Evolutionary conservation across 495 filamentous ascomycete species (phyloP), one percentile per base, ranked within the genome.

Genomic region (Clohesyomyces aquaticus): DNA sequence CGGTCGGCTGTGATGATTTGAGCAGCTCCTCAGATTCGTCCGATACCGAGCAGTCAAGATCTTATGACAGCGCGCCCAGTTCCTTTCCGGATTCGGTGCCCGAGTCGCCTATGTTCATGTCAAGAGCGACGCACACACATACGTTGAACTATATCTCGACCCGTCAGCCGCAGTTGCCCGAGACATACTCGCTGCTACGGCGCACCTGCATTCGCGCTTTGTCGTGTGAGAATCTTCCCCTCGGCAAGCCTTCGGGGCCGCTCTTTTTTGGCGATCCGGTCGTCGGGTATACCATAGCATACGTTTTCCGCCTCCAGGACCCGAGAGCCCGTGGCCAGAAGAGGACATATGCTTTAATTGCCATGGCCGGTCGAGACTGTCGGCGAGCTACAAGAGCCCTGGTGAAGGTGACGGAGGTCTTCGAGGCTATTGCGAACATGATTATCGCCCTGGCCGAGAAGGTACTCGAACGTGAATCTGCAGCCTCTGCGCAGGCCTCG

Each of bases 281-380:
- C 0, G 85, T 88, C 2, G 93, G 93, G 46, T 95, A 93, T 76
- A 96, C 93, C 2, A 93, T 93, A 11, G 93, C 93, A 59, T 96
- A 90, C 74, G 88, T 95, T 69, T 96, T 97, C 73, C 90, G 91
- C 22, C 87, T 96, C 10, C 86, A 88, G 18, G 93, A 97, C 72
- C 82, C 91, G 21, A 88, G 92, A 76, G 91, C 93, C 18, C 91
- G 93, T 35, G 93, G 93, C 45, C 86, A 89, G 63, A 85, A 88
- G 66, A 86, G 93, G 60, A 88, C 90, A 43, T 97, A 97, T 75
- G 91, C 93, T 43, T 82, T 97, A 45, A 79, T 96, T 49, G 91
- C 90, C n/a, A 84, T 96, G 26, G 82, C 79, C 18, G 82, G 83
- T 9, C 81, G 90, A 68, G 89, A 89, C 56, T 84, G 90, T 61